Conservation (phyloP, 441 rosid genomes). For the Pelargonium myrrhifolium region DNA sequence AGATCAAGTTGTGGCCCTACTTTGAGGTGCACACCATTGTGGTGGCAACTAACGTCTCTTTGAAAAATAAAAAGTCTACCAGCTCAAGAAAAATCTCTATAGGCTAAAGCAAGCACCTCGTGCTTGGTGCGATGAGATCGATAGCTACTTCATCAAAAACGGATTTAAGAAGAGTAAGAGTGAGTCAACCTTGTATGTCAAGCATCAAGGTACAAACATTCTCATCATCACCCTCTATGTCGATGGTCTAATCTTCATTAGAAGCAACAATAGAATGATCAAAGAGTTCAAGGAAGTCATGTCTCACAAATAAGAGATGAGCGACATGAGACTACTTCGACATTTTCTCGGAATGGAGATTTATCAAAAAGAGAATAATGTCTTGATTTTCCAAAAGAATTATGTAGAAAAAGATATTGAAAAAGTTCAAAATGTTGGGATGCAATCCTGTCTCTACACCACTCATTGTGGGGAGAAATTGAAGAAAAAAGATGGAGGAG, state of each 20-base stretch:
- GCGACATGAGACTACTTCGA: background rate
- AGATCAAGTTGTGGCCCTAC: too few relatives aligned
- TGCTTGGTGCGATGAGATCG: background rate
- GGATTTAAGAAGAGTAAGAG: background rate
- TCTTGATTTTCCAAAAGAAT: background rate
- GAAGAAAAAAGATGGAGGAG: background rate
- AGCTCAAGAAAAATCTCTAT: background rate
- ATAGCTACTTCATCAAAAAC: background rate
- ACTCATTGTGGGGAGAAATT: too few relatives aligned
- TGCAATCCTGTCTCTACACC: too few relatives aligned
- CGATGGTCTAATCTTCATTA: background rate
- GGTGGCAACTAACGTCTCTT: too few relatives aligned
- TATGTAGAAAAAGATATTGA: background rate
- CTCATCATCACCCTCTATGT: background rate
- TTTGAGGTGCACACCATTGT: too few relatives aligned
- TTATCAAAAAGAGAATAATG: background rate
- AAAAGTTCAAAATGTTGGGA: background rate
- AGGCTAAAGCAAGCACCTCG: too few relatives aligned
- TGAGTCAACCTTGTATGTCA: background rate
- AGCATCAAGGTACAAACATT: background rate
- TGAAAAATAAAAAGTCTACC: background rate
- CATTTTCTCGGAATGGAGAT: background rate
- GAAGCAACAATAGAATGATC: background rate
- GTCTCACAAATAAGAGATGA: background rate
- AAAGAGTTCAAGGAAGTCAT: background rate